Evolutionary conservation across 208 protist genomes (phyloP), one percentile per base, ranked within the genome.

Genomic region (Leptomonas pyrrhocoris): DNA sequence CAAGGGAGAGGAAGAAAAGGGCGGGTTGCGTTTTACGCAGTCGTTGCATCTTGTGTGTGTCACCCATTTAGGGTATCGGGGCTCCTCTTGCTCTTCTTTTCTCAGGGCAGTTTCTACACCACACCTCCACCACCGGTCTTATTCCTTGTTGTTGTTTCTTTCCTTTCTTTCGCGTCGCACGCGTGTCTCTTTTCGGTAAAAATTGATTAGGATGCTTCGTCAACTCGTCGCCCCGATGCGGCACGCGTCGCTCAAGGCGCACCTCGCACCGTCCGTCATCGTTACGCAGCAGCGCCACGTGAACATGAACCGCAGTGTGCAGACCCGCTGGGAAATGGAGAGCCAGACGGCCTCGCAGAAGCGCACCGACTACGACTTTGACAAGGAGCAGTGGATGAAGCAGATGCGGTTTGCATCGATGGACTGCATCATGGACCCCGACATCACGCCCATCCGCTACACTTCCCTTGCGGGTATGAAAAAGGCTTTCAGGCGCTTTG

Each of bases 381-480:
- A 96, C 73, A 94, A 94, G 79, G 89, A 96, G 60, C 87, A 96
- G 74, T 96, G 92, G 89, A 90, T 86, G 69, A 96, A 96, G 65
- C 89, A 96, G 72, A 96, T 96, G 92, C 79, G 82, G n/a, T 92
- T 94, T 77, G 88, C 84, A 19, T 93, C 89, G 8, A 94, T 96
- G 92, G 92, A 96, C 66, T 96, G 92, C 77, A 95, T 96, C 68
- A 93, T 96, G 84, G 88, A 96, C 75, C 92, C 92, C 19, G 84
- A 93, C 73, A 92, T 96, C 50, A 80, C 77, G 4, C 83, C 87
- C 30, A 93, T 96, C 48, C 80, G 83, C 55, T 95, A 94, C 77
- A 95, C 86, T 21, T 94, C 89, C 9, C 15, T 94, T 23, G 27
- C 61, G 0, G 92, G 92, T 18, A 55, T 90, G 48, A 88, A 86